Base-by-base conservation (phyloP, 352 stramenopile species). In the Globisporangium nodosum region DNA sequence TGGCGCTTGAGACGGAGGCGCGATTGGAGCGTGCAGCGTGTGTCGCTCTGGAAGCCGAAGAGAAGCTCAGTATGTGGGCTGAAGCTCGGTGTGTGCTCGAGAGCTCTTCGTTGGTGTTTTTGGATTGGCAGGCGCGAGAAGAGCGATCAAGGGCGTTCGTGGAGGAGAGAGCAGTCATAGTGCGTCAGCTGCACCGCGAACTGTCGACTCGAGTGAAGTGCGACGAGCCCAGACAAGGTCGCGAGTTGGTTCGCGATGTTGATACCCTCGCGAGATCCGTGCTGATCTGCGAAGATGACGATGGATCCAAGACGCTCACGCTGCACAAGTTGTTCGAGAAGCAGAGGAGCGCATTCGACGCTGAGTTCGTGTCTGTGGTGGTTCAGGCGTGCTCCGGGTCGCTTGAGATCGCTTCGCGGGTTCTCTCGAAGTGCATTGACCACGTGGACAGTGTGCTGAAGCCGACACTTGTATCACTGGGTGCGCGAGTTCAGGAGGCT, bases 21-120 rank as follows among this genome's bases (percentile, higher is more conserved):
- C 71, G 71, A 20, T 52, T 54, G 5, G 64, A 74, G 35, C 54
- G 59, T 56, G 58, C 63, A 15, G 60, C 52, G 0, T 58, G 50
- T 49, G 21, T 15, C 5, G 66, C 31, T 18, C 62, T 79, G 53
- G 47, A 71, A 20, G n/a, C 54, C 9, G 67, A 81, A 54, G 72
- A 84, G 45, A 53, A 49, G 27, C 31, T 58, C 46, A 60, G 54
- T 57, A 21, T 79, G 2, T 54, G 30, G 13, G 30, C 52, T 18
- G 63, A 70, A 12, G 69, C 58, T 20, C n/a, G 50, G 0, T 20
- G 35, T 11, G 58, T 47, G 13, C 49, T 79, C 30, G 47, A 56
- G 2, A 43, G 35, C 31, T 35, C 20, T 43, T 15, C 33, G 30
- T 16, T 13, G 12, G 5, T 49, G 57, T 53, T 63, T 18, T 18